Conservation (phyloP, 495 filamentous ascomycete species). For the Hypoxylon lenormandii region DNA sequence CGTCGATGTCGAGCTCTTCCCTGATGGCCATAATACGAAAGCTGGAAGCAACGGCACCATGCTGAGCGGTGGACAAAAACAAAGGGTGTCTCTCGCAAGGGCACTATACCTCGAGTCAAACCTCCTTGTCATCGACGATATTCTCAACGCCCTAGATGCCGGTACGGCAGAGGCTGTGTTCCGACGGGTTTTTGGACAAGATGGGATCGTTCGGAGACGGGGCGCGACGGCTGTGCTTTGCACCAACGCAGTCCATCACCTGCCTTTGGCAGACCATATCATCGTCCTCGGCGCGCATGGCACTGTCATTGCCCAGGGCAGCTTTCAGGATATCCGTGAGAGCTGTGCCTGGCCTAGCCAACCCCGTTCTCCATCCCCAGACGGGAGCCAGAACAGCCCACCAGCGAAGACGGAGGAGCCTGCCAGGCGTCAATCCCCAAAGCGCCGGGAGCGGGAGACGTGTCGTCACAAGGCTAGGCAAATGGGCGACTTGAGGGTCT, state of each 20-base stretch:
- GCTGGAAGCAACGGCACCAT: slow-evolving; percentile 74
- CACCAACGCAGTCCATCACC: slow-evolving; percentile 54
- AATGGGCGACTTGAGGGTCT: not conserved
- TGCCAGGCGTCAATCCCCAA: not conserved
- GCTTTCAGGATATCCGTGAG: slow-evolving; percentile 46
- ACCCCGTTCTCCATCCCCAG: not conserved
- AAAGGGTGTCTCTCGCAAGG: slow-evolving; percentile 71
- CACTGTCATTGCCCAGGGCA: slow-evolving; percentile 59
- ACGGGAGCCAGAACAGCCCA: not conserved
- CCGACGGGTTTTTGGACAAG: slow-evolving; percentile 64
- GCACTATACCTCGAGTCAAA: slow-evolving; percentile 69
- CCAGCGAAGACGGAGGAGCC: not conserved
- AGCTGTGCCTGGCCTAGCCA: too few relatives aligned
- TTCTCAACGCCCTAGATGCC: slow-evolving; percentile 71
- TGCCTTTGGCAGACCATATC: slow-evolving; percentile 61
- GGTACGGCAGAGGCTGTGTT: slow-evolving; percentile 72
- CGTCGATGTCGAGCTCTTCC: slow-evolving; percentile 62
- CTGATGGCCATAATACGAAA: slow-evolving; percentile 70
- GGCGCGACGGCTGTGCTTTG: slow-evolving; percentile 66
- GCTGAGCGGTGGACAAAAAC: slow-evolving; percentile 75
- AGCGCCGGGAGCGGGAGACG: too few relatives aligned
- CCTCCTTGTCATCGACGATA: slow-evolving; percentile 69
- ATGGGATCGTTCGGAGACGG: slow-evolving; percentile 65
- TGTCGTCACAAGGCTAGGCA: too few relatives aligned
- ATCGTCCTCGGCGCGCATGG: slow-evolving; percentile 57